Percentiles rank a stretch among this genome's conserved stretches.
These are phyloP conservation scores for Backusella macrospora DNA, from an alignment of 192 early-diverging fungal genomes.

Conservation along the genomic window DNA sequence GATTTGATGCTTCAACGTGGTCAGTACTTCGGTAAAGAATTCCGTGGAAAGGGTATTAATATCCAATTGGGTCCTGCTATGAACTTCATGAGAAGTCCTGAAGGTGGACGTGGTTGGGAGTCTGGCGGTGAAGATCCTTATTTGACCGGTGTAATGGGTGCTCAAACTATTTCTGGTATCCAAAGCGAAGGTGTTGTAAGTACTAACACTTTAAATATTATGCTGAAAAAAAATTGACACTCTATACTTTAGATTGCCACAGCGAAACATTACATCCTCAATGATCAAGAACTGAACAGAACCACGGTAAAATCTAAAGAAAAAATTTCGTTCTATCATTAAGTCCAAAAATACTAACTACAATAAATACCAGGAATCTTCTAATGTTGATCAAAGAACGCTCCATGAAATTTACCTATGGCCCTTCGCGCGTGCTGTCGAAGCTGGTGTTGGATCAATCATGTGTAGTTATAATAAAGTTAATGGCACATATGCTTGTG, in stretches of 20 bases:
- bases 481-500: constrained; percentile 56
- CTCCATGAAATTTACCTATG: constrained; percentile 62
- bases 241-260: constrained; percentile 1
- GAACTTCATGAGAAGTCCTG: constrained; percentile 26
- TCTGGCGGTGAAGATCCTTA: constrained; percentile 32
- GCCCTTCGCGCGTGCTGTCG: constrained; percentile 55
- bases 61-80: constrained; percentile 56
- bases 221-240: not conserved
- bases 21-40: constrained; percentile 56
- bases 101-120: constrained; percentile 34
- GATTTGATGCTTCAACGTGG: constrained; percentile 51
- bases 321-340: not conserved
- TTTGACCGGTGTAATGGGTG: constrained; percentile 20
- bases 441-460: constrained; percentile 55
- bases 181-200: constrained; percentile 29
- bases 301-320: constrained; percentile 6
- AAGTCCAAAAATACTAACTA: not conserved
- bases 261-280: constrained; percentile 29
- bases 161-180: constrained; percentile 22
- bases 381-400: constrained; percentile 56
- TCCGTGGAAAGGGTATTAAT: constrained; percentile 57
- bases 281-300: constrained; percentile 30
- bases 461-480: constrained; percentile 67
- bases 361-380: constrained; percentile 13
- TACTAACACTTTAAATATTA: not conserved